A percentile compares a stretch with the other conserved stretches of the same genome.
Conservation (phyloP, 2,329 filamentous ascomycete species). For the Alternaria panax region DNA sequence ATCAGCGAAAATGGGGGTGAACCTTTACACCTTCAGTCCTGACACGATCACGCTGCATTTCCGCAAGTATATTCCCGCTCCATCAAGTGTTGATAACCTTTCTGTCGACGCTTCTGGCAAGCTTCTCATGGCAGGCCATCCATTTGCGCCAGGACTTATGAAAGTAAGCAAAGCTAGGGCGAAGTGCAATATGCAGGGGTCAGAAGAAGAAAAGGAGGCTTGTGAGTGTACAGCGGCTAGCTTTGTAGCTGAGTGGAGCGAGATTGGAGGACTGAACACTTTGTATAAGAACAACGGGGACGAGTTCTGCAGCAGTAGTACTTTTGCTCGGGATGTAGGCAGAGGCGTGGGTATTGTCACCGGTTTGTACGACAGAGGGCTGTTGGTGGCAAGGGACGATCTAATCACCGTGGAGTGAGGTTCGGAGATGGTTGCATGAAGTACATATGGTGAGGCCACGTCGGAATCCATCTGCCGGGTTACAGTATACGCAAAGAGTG, state of each 20-base stretch:
- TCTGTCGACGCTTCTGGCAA: conserved; percentile 48
- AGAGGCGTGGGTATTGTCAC: conserved; percentile 47
- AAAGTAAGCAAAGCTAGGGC: conserved; percentile 29
- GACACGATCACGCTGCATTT: conserved; percentile 18
- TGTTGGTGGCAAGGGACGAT: conserved; percentile 47
- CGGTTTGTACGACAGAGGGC: conserved; percentile 53
- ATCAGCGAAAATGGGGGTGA: conserved; percentile 42
- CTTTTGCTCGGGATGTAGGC: conserved; percentile 48
- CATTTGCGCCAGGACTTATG: conserved; percentile 45
- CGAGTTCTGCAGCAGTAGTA: conserved; percentile 49
- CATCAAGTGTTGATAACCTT: conserved; percentile 52
- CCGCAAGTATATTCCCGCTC: conserved; percentile 29
- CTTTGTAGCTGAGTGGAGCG: conserved; percentile 53
- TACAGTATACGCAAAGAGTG: background rate
- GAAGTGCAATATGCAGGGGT: conserved; percentile 24
- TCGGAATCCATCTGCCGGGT: background rate
- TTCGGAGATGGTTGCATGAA: background rate
- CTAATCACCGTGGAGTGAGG: background rate
- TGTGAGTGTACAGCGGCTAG: conserved; percentile 42
- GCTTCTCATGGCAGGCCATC: conserved; percentile 54
- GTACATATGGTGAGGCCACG: background rate
- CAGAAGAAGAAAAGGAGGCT: conserved; percentile 26
- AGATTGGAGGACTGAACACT: conserved; percentile 41
- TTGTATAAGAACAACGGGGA: conserved; percentile 45
- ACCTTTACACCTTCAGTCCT: conserved; percentile 41